Conservation (phyloP, 2,329 filamentous ascomycete genomes). For the Colletotrichum siamense region DNA sequence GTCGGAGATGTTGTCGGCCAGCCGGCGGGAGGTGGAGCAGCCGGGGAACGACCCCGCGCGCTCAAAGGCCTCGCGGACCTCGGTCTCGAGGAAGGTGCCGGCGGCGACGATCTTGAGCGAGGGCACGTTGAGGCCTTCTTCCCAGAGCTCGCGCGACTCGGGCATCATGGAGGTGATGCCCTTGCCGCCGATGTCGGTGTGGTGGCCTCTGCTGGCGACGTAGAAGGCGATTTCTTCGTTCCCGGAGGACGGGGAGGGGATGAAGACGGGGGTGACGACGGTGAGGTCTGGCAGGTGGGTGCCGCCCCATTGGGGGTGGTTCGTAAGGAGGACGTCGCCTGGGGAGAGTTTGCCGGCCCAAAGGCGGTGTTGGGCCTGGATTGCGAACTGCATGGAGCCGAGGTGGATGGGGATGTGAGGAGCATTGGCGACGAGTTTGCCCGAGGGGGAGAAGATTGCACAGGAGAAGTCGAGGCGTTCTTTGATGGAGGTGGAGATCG, state of each 20-base stretch:
- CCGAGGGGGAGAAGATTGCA: constrained; percentile 45
- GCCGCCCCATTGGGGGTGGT: constrained; percentile 43
- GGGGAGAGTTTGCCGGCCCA: constrained; percentile 37
- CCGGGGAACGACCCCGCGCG: constrained; percentile 39
- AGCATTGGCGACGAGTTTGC: constrained; percentile 46
- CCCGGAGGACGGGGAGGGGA: neutral
- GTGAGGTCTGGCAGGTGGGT: constrained; percentile 47
- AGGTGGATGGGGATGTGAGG: constrained; percentile 47
- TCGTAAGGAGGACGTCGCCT: constrained; percentile 44
- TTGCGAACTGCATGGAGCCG: constrained; percentile 47
- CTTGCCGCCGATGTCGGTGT: constrained; percentile 44
- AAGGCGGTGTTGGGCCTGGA: constrained; percentile 40
- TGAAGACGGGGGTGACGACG: constrained; percentile 44
- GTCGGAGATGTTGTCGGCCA: constrained; percentile 48
- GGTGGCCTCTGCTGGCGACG: constrained; percentile 43
- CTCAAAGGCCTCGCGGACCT: constrained; percentile 33
- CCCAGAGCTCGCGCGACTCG: constrained; percentile 44
- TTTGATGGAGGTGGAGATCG: constrained; percentile 55
- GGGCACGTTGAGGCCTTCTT: constrained; percentile 47
- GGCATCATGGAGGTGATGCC: constrained; percentile 46
- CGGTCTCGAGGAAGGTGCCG: constrained; percentile 39
- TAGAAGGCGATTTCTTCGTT: constrained; percentile 37
- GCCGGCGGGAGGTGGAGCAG: constrained; percentile 39
- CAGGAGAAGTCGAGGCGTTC: constrained; percentile 49
- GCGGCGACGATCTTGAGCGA: constrained; percentile 42